phyloP scores from a whole-genome alignment of 1,139 yeast species.

The Groenewaldozyma sp. region DNA sequence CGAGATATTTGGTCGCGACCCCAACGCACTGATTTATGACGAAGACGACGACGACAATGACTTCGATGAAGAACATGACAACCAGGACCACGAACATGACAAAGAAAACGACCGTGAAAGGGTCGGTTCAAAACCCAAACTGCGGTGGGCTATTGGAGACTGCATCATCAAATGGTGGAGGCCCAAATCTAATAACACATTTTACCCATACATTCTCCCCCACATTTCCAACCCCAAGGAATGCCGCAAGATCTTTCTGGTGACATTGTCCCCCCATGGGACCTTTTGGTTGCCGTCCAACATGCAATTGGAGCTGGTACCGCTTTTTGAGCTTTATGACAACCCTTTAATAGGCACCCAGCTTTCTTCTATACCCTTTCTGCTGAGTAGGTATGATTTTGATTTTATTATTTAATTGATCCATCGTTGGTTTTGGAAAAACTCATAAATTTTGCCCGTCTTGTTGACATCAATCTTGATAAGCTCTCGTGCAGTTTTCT shows the following conservation, averaged over 20 bases:
- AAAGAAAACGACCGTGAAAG: not conserved
- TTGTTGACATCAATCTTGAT: conserved; percentile 79
- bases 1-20: conserved; percentile 11
- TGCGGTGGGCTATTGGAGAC: conserved; percentile 28
- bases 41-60: not conserved
- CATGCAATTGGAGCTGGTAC: conserved; percentile 29
- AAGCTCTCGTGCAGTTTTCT: conserved; percentile 74
- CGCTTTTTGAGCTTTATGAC: conserved; percentile 31
- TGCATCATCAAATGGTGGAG: conserved; percentile 34
- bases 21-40: conserved; percentile 1
- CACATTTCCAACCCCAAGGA: conserved; percentile 32
- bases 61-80: not conserved
- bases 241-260: conserved; percentile 29
- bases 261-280: conserved; percentile 25
- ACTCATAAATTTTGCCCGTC: conserved; percentile 82
- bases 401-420: conserved; percentile 31
- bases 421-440: conserved; percentile 91
- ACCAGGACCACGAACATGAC: not conserved
- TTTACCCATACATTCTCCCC: conserved; percentile 33
- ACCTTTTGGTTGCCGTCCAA: conserved; percentile 26
- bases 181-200: conserved; percentile 29
- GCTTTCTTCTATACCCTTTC: conserved; percentile 27
- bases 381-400: conserved; percentile 28
- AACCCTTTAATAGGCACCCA: conserved; percentile 28
- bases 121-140: not conserved